Conservation (phyloP, 495 filamentous ascomycete species). For the Penicillium atrosanguineum region DNA sequence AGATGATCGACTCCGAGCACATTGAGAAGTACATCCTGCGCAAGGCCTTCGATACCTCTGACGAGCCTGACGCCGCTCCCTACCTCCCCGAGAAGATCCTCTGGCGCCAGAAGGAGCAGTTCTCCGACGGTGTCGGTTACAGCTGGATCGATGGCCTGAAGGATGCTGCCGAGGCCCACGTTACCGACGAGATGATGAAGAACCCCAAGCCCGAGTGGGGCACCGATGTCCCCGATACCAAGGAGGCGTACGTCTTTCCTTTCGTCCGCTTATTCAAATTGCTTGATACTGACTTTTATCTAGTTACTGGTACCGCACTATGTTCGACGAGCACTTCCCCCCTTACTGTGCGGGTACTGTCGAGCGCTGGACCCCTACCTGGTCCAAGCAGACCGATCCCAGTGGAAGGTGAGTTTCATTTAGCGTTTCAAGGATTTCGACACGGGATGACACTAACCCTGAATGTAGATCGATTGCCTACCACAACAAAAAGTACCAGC, state of each 20-base stretch:
- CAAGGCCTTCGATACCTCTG: slow-evolving; percentile 92
- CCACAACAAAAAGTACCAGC: slow-evolving; percentile 67
- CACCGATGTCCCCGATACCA: slow-evolving; percentile 83
- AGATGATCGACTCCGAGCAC: slow-evolving; percentile 86
- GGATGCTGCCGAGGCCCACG: slow-evolving; percentile 81
- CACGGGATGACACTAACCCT: slow-evolving; percentile 15
- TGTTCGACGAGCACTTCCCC: slow-evolving; percentile 99
- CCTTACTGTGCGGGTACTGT: slow-evolving; percentile 86
- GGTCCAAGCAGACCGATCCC: slow-evolving; percentile 93
- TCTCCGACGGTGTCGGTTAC: slow-evolving; percentile 96
- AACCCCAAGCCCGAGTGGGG: slow-evolving; percentile 97
- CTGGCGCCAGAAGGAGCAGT: slow-evolving; percentile 99
- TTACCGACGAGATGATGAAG: slow-evolving; percentile 96
- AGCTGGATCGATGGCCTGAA: slow-evolving; percentile 98
- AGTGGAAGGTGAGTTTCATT: slow-evolving; percentile 73
- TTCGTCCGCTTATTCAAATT: not conserved
- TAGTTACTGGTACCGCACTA: slow-evolving; percentile 92
- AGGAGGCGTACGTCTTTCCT: slow-evolving; percentile 75
- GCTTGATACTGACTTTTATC: slow-evolving; percentile 20
- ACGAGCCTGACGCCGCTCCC: slow-evolving; percentile 71
- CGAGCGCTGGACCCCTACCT: slow-evolving; percentile 95
- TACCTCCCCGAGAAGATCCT: slow-evolving; percentile 95
- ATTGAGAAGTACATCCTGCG: slow-evolving; percentile 98
- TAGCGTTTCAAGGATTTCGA: not conserved
- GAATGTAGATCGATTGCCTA: slow-evolving; percentile 61